Conservation (phyloP, 164 flowering plant species). For the Magnolia changhungtana region DNA sequence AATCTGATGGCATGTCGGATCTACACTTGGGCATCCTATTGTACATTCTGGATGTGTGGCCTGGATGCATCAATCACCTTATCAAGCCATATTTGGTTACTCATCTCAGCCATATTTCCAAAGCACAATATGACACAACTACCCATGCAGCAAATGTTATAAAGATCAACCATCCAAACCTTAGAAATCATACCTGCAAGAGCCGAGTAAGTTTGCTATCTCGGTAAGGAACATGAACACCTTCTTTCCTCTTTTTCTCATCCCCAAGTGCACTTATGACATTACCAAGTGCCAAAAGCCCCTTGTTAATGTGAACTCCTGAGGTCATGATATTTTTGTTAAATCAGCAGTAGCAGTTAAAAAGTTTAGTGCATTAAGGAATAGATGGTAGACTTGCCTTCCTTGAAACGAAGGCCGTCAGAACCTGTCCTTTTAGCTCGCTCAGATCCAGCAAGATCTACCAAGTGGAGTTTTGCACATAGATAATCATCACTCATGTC, state of each 20-base stretch:
- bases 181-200: constrained; percentile 66
- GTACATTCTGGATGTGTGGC: too few relatives aligned
- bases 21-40: too few relatives aligned
- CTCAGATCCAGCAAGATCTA: constrained; percentile 99
- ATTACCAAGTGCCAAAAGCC: constrained; percentile 98
- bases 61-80: too few relatives aligned
- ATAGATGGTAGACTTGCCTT: constrained; percentile 45
- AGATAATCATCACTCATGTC: constrained; percentile 76
- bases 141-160: constrained; percentile 2
- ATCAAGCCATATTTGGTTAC: too few relatives aligned
- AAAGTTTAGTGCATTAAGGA: background rate
- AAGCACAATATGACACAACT: too few relatives aligned
- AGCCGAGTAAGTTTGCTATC: constrained; percentile 99
- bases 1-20: too few relatives aligned
- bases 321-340: constrained; percentile 2
- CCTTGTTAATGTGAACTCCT: constrained; percentile 98
- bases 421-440: constrained; percentile 98
- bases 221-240: constrained; percentile 92
- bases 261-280: constrained; percentile 99
- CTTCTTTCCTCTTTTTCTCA: constrained; percentile 96
- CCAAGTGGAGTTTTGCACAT: constrained; percentile 93
- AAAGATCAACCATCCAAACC: background rate
- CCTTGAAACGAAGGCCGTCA: constrained; percentile 97
- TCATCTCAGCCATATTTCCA: too few relatives aligned
- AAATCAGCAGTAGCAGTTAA: background rate